phyloP scores from a whole-genome alignment of 2,329 filamentous ascomycete species.

The Diaporthe citriasiana region DNA sequence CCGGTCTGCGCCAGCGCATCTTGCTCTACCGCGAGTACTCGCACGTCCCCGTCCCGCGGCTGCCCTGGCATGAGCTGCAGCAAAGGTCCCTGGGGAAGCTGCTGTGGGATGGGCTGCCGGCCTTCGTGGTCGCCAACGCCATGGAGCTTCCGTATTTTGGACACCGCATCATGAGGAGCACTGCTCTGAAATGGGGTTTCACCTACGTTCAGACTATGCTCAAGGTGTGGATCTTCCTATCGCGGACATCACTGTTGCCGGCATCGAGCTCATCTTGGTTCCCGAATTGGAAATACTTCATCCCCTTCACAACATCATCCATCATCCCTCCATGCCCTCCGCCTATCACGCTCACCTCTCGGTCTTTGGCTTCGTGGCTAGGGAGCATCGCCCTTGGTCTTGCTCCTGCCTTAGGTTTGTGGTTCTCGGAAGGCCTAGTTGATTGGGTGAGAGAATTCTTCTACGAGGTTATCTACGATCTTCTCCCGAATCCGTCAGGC shows the following conservation, averaged over 20 bases:
- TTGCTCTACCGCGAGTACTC: slow-evolving; percentile 67
- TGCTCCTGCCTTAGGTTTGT: slow-evolving; percentile 63
- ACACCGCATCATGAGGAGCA: slow-evolving; percentile 25
- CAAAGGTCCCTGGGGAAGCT: slow-evolving; percentile 53
- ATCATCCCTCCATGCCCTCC: slow-evolving; percentile 63
- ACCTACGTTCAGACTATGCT: slow-evolving; percentile 63
- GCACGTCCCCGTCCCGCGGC: slow-evolving; percentile 62
- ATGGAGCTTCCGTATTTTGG: slow-evolving; percentile 34
- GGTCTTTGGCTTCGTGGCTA: slow-evolving; percentile 60
- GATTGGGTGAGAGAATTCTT: slow-evolving; percentile 43
- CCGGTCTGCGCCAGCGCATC: slow-evolving; percentile 68
- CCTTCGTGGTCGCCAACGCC: slow-evolving; percentile 52
- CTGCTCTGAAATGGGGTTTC: slow-evolving; percentile 37
- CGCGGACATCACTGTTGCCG: slow-evolving; percentile 64
- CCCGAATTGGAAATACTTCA: slow-evolving; percentile 64
- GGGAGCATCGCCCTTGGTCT: slow-evolving; percentile 58
- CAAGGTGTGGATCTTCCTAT: slow-evolving; percentile 66
- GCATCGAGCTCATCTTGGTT: slow-evolving; percentile 55
- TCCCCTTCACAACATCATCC: slow-evolving; percentile 67
- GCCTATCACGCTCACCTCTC: slow-evolving; percentile 54
- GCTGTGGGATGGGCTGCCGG: slow-evolving; percentile 57
- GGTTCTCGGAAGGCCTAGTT: slow-evolving; percentile 47
- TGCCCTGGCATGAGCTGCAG: slow-evolving; percentile 54
- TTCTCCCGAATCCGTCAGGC: slow-evolving; percentile 37
- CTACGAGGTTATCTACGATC: slow-evolving; percentile 31